phyloP scores from a whole-genome alignment of 306 rosid genomes.

The Vigna angularis region DNA sequence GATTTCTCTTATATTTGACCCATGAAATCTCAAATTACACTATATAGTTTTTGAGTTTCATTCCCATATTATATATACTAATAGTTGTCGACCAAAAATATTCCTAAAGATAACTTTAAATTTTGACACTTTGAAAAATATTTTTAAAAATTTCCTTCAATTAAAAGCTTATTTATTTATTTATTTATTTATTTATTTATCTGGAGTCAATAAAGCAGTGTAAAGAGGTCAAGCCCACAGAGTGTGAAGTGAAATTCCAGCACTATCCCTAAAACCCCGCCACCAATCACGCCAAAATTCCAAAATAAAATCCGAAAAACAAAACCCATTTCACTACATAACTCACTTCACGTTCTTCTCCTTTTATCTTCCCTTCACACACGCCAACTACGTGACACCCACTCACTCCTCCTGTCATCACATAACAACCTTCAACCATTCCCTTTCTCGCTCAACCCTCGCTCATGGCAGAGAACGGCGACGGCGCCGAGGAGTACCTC shows the following conservation, averaged over 20 bases:
- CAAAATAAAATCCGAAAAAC: too few species aligned
- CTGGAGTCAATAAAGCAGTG: neutral
- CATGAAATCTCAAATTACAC: too few species aligned
- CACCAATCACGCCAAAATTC: neutral
- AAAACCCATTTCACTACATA: neutral
- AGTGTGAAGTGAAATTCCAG: neutral
- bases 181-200: too few species aligned
- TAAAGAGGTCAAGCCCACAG: neutral
- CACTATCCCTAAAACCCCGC: neutral
- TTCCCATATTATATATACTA: too few species aligned
- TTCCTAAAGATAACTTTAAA: too few species aligned
- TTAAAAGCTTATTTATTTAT: too few species aligned
- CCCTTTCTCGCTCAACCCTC: slow-evolving; percentile 15
- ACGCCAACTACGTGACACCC: slow-evolving; percentile 24
- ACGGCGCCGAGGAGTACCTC: slow-evolving; percentile 72
- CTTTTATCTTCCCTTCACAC: neutral
- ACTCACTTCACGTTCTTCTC: neutral
- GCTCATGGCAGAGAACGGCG: slow-evolving; percentile 50
- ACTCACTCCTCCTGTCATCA: neutral
- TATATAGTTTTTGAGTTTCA: too few species aligned
- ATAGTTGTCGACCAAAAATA: too few species aligned
- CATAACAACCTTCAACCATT: too few species aligned
- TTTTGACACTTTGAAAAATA: too few species aligned
- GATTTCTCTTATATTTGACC: too few species aligned
- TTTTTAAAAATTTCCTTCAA: too few species aligned